phyloP scores from a whole-genome alignment of 2,329 filamentous ascomycete species.

The Diaporthe velutina region DNA sequence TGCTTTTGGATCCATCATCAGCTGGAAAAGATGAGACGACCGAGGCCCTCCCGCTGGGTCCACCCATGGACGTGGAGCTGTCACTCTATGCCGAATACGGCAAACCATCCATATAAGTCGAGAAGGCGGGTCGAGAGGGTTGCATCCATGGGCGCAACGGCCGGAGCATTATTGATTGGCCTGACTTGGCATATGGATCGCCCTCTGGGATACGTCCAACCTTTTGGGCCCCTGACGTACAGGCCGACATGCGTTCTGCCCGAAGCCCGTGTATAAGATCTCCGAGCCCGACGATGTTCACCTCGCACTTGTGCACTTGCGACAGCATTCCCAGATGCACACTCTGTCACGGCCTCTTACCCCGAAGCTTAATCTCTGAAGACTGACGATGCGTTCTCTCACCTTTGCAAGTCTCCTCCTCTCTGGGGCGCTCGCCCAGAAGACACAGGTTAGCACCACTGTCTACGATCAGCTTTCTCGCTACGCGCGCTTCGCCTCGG shows the following conservation, averaged over 20 bases:
- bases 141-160: neutral
- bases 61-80: constrained; percentile 23
- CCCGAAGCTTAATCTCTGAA: too few relatives aligned
- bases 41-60: neutral
- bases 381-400: constrained; percentile 7
- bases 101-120: constrained; percentile 16
- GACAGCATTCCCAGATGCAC: neutral
- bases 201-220: neutral
- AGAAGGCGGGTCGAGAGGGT: neutral
- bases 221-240: neutral
- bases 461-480: constrained; percentile 29
- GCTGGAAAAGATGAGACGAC: constrained; percentile 21
- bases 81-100: constrained; percentile 18
- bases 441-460: neutral
- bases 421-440: neutral
- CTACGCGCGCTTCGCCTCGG: constrained; percentile 30
- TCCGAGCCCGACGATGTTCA: neutral
- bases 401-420: neutral
- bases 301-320: too few relatives aligned
- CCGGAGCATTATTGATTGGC: constrained; percentile 9
- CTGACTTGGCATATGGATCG: neutral
- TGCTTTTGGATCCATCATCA: neutral
- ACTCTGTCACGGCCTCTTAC: neutral
- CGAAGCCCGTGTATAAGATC: neutral
- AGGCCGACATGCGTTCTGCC: neutral